Conservation (phyloP, 176 grass and related monocot species). For the Rhipidocladum racemiflorum region DNA sequence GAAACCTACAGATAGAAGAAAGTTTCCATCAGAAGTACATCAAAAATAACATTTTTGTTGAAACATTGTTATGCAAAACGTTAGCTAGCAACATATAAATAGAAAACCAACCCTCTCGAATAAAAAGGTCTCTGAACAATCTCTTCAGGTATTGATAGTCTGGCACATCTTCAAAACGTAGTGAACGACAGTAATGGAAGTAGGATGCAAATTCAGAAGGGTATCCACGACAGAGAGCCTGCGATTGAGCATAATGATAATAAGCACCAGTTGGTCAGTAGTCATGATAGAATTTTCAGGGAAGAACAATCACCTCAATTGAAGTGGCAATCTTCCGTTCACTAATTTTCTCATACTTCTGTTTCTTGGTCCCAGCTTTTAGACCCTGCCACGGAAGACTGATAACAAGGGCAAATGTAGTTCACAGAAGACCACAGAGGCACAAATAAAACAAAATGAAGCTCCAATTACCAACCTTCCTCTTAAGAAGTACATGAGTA, state of each 20-base stretch:
- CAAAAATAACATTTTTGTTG: neutral
- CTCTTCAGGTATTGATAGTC: slow-evolving; percentile 84
- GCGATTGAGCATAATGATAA: neutral
- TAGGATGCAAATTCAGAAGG: slow-evolving; percentile 73
- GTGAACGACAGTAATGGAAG: slow-evolving; percentile 83
- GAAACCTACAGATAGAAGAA: slow-evolving; percentile 56
- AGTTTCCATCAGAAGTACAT: slow-evolving; percentile 7
- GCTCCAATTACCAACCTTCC: slow-evolving; percentile 67
- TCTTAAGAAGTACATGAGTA: slow-evolving; percentile 92
- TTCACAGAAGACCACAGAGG: neutral
- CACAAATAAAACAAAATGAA: slow-evolving; percentile 1
- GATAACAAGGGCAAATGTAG: slow-evolving; percentile 20
- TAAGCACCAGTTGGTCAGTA: neutral
- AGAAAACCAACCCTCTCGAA: slow-evolving; percentile 70
- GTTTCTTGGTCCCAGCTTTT: slow-evolving; percentile 93
- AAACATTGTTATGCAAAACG: neutral
- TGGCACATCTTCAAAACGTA: slow-evolving; percentile 79
- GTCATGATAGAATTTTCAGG: neutral
- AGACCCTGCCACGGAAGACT: slow-evolving; percentile 88
- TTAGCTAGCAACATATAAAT: slow-evolving; percentile 5
- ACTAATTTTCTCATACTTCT: slow-evolving; percentile 92
- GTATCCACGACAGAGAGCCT: slow-evolving; percentile 74
- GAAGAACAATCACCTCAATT: slow-evolving; percentile 50
- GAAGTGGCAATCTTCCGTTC: slow-evolving; percentile 89
- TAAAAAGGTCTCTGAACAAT: slow-evolving; percentile 83